These are phyloP conservation scores for Tylopilus subfusipes DNA, from an alignment of 768 basidiomycete genomes.

Conservation along the genomic window DNA sequence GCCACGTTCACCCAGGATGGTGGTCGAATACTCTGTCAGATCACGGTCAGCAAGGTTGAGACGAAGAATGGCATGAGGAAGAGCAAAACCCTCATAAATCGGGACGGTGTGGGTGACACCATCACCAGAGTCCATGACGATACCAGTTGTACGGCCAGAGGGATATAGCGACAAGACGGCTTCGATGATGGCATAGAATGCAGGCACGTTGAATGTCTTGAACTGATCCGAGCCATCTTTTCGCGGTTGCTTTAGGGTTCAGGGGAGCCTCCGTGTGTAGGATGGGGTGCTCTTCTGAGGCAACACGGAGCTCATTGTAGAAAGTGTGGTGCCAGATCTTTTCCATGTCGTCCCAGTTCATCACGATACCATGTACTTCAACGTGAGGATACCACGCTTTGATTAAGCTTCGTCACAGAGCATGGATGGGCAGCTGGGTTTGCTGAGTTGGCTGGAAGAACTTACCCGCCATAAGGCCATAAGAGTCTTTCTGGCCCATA, in stretches of 20 bases:
- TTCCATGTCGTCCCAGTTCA: no score
- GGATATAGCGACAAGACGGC: slow-evolving; percentile 80
- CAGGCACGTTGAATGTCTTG: slow-evolving; percentile 72
- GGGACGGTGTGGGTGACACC: slow-evolving; percentile 96
- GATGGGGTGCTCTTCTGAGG: slow-evolving; percentile 73
- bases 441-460: slow-evolving; percentile 1
- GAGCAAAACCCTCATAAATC: slow-evolving; percentile 91
- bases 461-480: slow-evolving; percentile 88
- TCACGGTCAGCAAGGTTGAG: slow-evolving; percentile 93
- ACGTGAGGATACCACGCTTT: no score
- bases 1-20: slow-evolving; percentile 85
- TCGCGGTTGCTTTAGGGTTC: slow-evolving; percentile 75
- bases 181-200: slow-evolving; percentile 73
- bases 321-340: slow-evolving; percentile 98
- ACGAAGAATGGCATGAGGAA: slow-evolving; percentile 91
- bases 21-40: slow-evolving; percentile 79
- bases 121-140: slow-evolving; percentile 95
- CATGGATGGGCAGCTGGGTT: slow-evolving; percentile 12
- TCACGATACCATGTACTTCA: slow-evolving; percentile 93
- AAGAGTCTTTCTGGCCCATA: slow-evolving; percentile 96
- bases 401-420: slow-evolving; percentile 83
- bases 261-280: no score
- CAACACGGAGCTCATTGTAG: slow-evolving; percentile 78
- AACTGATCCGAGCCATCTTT: slow-evolving; percentile 80
- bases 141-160: slow-evolving; percentile 91